These are phyloP conservation scores for Acer negundo DNA, from an alignment of 345 rosid species.

Conservation along the genomic window DNA sequence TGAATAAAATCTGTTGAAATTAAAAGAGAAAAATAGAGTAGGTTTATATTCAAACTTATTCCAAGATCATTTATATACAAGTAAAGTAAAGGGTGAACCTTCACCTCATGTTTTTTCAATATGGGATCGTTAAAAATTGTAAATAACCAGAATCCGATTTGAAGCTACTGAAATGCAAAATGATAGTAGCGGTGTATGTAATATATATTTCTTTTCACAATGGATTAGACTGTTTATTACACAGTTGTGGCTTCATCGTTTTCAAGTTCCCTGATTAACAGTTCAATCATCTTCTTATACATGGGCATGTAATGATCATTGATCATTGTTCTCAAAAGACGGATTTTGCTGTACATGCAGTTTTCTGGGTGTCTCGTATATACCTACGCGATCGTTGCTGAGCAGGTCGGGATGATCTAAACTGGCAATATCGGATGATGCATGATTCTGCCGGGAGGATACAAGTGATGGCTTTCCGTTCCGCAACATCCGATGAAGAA, in stretches of 20 bases:
- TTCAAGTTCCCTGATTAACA: constrained; percentile 62
- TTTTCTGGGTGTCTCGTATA: constrained; percentile 87
- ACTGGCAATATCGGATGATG: constrained; percentile 18
- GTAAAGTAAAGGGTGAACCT: no score
- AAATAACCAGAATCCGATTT: no score
- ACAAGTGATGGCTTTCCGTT: constrained; percentile 74
- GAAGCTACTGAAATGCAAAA: no score
- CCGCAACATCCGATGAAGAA: constrained; percentile 46
- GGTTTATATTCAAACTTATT: no score
- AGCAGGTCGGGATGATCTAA: constrained; percentile 20
- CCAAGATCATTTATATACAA: no score
- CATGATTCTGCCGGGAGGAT: constrained; percentile 87
- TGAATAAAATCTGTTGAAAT: no score
- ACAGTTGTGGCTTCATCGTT: constrained; percentile 31
- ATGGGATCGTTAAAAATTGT: no score
- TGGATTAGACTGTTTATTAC: constrained; percentile 14
- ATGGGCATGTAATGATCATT: constrained; percentile 97
- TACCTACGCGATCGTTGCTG: constrained; percentile 42
- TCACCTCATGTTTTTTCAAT: no score
- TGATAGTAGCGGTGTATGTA: background rate
- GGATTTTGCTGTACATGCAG: constrained; percentile 85
- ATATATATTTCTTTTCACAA: constrained; percentile 1
- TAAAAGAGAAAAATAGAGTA: no score
- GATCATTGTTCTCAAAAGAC: constrained; percentile 88
- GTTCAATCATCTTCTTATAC: constrained; percentile 90